Percentiles rank a stretch among this genome's conserved stretches.
Conservation (phyloP, 2,329 filamentous ascomycete genomes). For the Triangularia setosa region DNA sequence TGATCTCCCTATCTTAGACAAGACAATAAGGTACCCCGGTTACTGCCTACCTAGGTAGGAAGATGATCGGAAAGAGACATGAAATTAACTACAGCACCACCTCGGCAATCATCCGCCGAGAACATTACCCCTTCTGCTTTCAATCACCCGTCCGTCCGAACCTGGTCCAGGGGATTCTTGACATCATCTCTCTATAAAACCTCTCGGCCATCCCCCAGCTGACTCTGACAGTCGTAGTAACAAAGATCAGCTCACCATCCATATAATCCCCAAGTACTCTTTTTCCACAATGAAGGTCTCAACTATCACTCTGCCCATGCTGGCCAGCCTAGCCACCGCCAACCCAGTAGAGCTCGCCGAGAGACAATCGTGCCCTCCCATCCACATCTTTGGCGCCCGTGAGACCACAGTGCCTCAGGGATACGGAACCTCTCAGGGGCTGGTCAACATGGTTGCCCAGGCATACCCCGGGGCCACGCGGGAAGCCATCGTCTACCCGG, state of each 20-base stretch:
- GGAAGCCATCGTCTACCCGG: constrained; percentile 50
- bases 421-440: constrained; percentile 47
- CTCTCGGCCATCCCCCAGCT: background rate
- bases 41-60: too few relatives aligned
- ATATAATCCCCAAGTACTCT: background rate
- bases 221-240: background rate
- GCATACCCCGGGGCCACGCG: constrained; percentile 44
- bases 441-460: constrained; percentile 47
- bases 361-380: constrained; percentile 43
- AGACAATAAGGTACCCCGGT: too few relatives aligned
- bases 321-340: constrained; percentile 41
- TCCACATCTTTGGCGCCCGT: constrained; percentile 46
- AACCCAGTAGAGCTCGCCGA: constrained; percentile 49
- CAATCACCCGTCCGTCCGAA: constrained; percentile 16
- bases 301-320: constrained; percentile 26
- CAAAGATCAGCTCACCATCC: background rate
- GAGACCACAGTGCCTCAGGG: constrained; percentile 49
- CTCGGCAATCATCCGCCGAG: background rate
- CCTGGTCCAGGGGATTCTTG: constrained; percentile 1
- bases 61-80: background rate
- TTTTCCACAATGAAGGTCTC: constrained; percentile 27
- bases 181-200: constrained; percentile 3
- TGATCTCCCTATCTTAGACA: too few relatives aligned
- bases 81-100: background rate
- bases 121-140: background rate